phyloP scores from a whole-genome alignment of 225 moss, liverwort and hornwort genomes.

The Physcomitrellopsis africana region DNA sequence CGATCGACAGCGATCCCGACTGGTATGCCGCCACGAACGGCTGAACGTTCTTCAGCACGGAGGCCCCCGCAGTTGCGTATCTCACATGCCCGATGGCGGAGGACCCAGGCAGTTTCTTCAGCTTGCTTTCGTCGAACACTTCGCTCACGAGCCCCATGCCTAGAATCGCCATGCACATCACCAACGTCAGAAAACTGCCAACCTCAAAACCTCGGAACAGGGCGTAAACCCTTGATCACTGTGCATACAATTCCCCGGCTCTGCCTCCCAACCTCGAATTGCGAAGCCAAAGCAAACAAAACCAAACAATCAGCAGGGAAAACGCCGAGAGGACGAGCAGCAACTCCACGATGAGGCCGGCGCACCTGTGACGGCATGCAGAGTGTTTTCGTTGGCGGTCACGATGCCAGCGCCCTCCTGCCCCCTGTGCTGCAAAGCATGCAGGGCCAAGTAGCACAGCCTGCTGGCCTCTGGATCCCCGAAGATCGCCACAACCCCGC shows the following conservation, averaged over 20 bases:
- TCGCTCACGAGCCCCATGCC: slow-evolving; percentile 94
- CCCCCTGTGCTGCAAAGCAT: too few species aligned
- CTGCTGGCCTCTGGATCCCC: slow-evolving; percentile 88
- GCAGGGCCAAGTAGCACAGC: slow-evolving; percentile 84
- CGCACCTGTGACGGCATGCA: slow-evolving; percentile 79
- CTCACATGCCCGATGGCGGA: slow-evolving; percentile 92
- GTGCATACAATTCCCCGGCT: neutral
- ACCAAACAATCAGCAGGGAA: too few species aligned
- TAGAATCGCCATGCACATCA: slow-evolving; percentile 27
- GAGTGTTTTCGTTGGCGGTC: slow-evolving; percentile 65
- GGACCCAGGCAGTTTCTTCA: slow-evolving; percentile 63
- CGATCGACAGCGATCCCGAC: slow-evolving; percentile 86
- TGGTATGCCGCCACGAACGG: slow-evolving; percentile 93
- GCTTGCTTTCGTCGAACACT: slow-evolving; percentile 74
- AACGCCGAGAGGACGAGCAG: neutral
- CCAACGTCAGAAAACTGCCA: slow-evolving; percentile 9
- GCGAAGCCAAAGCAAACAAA: too few species aligned
- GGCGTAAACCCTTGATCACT: neutral
- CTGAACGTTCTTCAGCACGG: slow-evolving; percentile 93
- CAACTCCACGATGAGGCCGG: too few species aligned
- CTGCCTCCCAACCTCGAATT: neutral
- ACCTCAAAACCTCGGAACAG: neutral
- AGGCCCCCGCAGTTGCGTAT: slow-evolving; percentile 94
- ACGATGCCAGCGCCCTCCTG: slow-evolving; percentile 96
- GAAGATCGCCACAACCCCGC: slow-evolving; percentile 93